Evolutionary conservation across 2,329 filamentous ascomycete species (phyloP).

Genomic region (Colletotrichum musae): DNA sequence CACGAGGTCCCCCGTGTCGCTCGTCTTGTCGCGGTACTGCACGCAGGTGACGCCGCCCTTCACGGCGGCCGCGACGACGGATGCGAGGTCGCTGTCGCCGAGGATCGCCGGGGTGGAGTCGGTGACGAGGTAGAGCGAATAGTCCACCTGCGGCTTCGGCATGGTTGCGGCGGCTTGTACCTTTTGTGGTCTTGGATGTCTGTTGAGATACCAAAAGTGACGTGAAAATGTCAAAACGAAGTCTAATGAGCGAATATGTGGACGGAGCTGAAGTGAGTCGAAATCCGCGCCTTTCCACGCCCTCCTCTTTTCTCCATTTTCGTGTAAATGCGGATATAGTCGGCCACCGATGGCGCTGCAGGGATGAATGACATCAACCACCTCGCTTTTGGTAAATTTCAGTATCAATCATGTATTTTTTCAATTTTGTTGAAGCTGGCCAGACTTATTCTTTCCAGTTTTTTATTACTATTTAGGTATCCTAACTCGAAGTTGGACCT

Average conservation of each 20-base stretch:
- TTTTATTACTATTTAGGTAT: too few relatives aligned
- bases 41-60: slow-evolving; percentile 87
- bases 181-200: background rate
- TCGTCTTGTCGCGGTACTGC: slow-evolving; percentile 91
- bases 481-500: too few relatives aligned
- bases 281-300: slow-evolving; percentile 1
- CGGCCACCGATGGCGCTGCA: slow-evolving; percentile 26
- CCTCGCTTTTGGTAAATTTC: slow-evolving; percentile 3
- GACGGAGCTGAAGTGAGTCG: background rate
- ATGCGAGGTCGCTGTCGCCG: slow-evolving; percentile 76
- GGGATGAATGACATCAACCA: slow-evolving; percentile 28
- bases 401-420: background rate
- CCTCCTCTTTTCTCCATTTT: background rate
- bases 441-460: too few relatives aligned
- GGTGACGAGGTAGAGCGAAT: slow-evolving; percentile 91
- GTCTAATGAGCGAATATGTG: background rate
- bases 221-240: background rate
- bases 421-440: background rate
- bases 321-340: slow-evolving; percentile 31
- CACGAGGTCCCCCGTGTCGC: slow-evolving; percentile 80
- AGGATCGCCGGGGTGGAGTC: slow-evolving; percentile 92
- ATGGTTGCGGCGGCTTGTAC: slow-evolving; percentile 43
- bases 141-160: slow-evolving; percentile 70
- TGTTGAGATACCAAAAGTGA: background rate
- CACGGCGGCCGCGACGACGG: slow-evolving; percentile 82